Conservation (phyloP, 208 protist genomes). For the Chromosphaera perkinsii region DNA sequence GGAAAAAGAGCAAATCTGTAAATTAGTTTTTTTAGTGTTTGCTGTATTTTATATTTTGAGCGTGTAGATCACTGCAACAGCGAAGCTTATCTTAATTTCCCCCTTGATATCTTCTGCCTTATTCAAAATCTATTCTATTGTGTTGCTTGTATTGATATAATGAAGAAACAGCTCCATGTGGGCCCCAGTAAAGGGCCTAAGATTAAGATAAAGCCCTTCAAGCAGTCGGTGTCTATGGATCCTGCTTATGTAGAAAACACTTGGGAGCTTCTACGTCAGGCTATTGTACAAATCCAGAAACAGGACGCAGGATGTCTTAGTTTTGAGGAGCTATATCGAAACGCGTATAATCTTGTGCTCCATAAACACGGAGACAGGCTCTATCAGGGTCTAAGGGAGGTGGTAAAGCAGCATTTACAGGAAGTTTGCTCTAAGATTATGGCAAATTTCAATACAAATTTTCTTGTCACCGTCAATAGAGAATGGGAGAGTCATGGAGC, state of each 20-base stretch:
- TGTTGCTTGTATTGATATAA: too few species aligned
- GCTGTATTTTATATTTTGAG: too few species aligned
- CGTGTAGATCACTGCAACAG: too few species aligned
- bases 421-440: background rate
- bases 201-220: too few species aligned
- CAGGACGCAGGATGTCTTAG: conserved; percentile 40
- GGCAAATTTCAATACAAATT: background rate
- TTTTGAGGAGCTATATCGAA: conserved; percentile 52
- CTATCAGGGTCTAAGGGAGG: conserved; percentile 34
- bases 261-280: conserved; percentile 10
- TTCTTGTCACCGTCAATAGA: conserved; percentile 23
- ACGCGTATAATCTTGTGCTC: conserved; percentile 52
- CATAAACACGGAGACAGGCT: conserved; percentile 47
- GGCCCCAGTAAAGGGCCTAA: too few species aligned
- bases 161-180: too few species aligned
- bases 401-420: conserved; percentile 6
- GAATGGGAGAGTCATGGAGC: conserved; percentile 40
- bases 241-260: background rate
- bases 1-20: too few species aligned
- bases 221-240: background rate
- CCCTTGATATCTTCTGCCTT: too few species aligned
- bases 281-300: conserved; percentile 37
- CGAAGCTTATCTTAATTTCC: too few species aligned
- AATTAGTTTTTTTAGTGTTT: too few species aligned
- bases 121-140: too few species aligned